phyloP scores from a whole-genome alignment of 345 rosid species.

The Arabis hirsuta region DNA sequence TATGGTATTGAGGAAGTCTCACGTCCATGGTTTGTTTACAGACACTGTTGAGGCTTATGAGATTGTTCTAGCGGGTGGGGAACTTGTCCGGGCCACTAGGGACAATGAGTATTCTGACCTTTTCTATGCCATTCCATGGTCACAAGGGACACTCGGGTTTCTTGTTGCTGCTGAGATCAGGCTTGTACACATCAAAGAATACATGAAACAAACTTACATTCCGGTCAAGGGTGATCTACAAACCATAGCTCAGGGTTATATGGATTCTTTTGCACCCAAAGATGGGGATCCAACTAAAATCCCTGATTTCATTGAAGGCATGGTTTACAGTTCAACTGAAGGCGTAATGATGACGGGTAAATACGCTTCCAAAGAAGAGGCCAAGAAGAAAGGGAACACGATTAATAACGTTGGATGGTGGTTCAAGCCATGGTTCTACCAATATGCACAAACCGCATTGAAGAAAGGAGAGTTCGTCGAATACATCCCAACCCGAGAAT shows the following conservation, averaged over 20 bases:
- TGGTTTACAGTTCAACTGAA: slow-evolving; percentile 66
- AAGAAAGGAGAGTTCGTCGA: slow-evolving; percentile 85
- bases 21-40: slow-evolving; percentile 82
- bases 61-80: slow-evolving; percentile 78
- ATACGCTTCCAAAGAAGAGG: slow-evolving; percentile 85
- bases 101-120: slow-evolving; percentile 87
- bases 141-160: slow-evolving; percentile 88
- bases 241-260: slow-evolving; percentile 71
- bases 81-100: slow-evolving; percentile 78
- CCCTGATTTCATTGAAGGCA: slow-evolving; percentile 88
- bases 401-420: slow-evolving; percentile 89
- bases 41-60: slow-evolving; percentile 90
- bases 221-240: slow-evolving; percentile 69
- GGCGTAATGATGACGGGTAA: slow-evolving; percentile 88
- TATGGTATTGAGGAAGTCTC: slow-evolving; percentile 97
- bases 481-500: slow-evolving; percentile 88
- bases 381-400: slow-evolving; percentile 79
- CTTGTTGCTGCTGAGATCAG: slow-evolving; percentile 91
- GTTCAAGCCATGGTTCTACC: slow-evolving; percentile 97
- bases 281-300: slow-evolving; percentile 74
- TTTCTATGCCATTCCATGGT: slow-evolving; percentile 94
- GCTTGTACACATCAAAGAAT: slow-evolving; percentile 79
- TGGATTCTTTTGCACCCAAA: slow-evolving; percentile 82
- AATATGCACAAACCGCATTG: slow-evolving; percentile 73
- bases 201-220: slow-evolving; percentile 81